phyloP scores from a whole-genome alignment of 176 grass and related monocot genomes.

The Oryza meridionalis region DNA sequence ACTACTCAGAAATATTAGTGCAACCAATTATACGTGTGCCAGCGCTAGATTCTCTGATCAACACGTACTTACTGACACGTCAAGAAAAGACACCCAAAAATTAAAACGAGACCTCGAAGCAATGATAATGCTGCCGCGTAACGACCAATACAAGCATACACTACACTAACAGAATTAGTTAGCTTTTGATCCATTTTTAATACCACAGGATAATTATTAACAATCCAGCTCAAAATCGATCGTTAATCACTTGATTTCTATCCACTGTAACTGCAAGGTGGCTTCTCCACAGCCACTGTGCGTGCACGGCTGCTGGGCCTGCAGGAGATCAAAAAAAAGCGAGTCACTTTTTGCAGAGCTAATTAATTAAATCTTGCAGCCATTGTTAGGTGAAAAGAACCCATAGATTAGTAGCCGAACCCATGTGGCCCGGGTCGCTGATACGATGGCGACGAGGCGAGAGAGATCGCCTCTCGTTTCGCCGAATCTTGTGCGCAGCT shows the following conservation, averaged over 20 bases:
- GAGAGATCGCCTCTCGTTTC: conserved; percentile 2
- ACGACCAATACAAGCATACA: not conserved
- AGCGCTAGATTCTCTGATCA: conserved; percentile 25
- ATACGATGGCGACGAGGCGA: not conserved
- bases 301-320: not conserved
- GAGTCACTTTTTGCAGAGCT: not conserved
- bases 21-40: not conserved
- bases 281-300: conserved; percentile 20
- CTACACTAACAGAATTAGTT: not conserved
- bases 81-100: not conserved
- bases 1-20: not conserved
- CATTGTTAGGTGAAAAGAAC: conserved; percentile 37
- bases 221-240: not conserved
- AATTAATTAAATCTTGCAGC: not conserved
- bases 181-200: not conserved
- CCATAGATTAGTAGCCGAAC: not conserved
- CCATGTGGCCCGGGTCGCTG: conserved; percentile 26
- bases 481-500: not conserved
- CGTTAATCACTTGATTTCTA: not conserved
- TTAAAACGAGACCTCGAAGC: conserved; percentile 1
- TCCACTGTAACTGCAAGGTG: conserved; percentile 8
- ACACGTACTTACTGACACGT: not conserved
- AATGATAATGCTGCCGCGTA: not conserved
- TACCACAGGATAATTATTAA: not conserved
- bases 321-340: not conserved